phyloP scores from a whole-genome alignment of 1,139 yeast genomes.

The Geotrichum macrosporum region DNA sequence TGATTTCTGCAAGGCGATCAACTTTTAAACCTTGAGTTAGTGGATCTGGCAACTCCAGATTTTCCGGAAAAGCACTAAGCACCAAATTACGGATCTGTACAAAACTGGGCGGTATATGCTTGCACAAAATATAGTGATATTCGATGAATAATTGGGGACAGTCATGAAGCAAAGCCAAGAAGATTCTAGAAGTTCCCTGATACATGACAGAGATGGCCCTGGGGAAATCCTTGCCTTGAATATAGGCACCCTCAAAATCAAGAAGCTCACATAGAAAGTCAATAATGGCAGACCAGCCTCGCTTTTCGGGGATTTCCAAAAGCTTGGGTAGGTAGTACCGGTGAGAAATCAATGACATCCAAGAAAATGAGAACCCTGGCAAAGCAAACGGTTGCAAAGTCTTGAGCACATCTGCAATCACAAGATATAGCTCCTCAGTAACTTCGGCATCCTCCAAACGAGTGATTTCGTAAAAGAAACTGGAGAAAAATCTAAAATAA shows the following conservation, averaged over 20 bases:
- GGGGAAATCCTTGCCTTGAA: conserved; percentile 45
- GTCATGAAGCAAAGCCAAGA: conserved; percentile 78
- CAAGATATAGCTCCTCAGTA: conserved; percentile 49
- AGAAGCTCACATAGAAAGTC: conserved; percentile 61
- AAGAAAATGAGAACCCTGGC: conserved; percentile 93
- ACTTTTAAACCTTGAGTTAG: conserved; percentile 69
- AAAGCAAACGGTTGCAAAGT: conserved; percentile 81
- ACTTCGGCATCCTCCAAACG: conserved; percentile 40
- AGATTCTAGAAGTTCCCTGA: conserved; percentile 81
- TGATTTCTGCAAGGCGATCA: conserved; percentile 59
- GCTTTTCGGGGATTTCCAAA: conserved; percentile 53
- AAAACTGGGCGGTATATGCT: conserved; percentile 68
- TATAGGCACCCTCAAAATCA: conserved; percentile 53
- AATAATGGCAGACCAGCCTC: conserved; percentile 59
- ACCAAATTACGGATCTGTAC: conserved; percentile 81
- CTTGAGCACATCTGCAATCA: conserved; percentile 64
- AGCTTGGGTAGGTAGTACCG: conserved; percentile 82
- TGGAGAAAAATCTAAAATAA: conserved; percentile 82
- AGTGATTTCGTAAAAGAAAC: conserved; percentile 56
- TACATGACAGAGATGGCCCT: conserved; percentile 76
- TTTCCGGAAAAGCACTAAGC: conserved; percentile 72
- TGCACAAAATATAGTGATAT: conserved; percentile 69
- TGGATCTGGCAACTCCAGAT: conserved; percentile 68
- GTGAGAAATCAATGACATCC: conserved; percentile 89
- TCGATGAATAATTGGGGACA: conserved; percentile 81